A percentile compares a stretch with the other conserved stretches of the same genome.
These are phyloP conservation scores for Rhodotorula babjevae DNA, from an alignment of 768 basidiomycete species.

Conservation along the genomic window DNA sequence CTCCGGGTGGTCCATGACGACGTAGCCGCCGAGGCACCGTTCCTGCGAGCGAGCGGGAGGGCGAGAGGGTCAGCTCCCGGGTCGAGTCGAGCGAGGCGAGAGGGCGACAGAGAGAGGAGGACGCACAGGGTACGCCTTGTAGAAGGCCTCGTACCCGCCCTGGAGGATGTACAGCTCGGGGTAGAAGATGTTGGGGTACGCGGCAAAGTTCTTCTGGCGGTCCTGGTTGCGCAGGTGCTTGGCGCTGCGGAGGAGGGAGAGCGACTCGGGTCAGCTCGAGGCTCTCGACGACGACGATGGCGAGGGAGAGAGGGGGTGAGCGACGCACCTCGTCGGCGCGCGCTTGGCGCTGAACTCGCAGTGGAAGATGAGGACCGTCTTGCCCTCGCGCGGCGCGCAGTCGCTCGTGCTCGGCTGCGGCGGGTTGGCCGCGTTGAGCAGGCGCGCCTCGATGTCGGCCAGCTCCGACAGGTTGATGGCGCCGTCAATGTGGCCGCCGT, in stretches of 20 bases:
- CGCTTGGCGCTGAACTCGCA: slow-evolving; percentile 96
- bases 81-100: neutral
- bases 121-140: slow-evolving; percentile 57
- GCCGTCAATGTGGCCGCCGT: slow-evolving; percentile 84
- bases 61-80: neutral
- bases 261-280: slow-evolving; percentile 23
- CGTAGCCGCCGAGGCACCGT: slow-evolving; percentile 75
- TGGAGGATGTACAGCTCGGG: slow-evolving; percentile 96
- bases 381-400: slow-evolving; percentile 52
- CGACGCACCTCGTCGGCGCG: slow-evolving; percentile 88
- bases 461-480: slow-evolving; percentile 88
- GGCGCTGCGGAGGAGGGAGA: slow-evolving; percentile 56
- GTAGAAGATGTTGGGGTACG: slow-evolving; percentile 89
- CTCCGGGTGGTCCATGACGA: slow-evolving; percentile 89
- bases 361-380: slow-evolving; percentile 89
- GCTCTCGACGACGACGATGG: neutral
- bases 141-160: slow-evolving; percentile 91
- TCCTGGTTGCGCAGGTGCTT: slow-evolving; percentile 89
- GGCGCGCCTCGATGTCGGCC: slow-evolving; percentile 68
- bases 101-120: too few species aligned
- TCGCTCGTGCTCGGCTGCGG: slow-evolving; percentile 54
- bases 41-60: slow-evolving; percentile 32
- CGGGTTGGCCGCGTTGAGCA: slow-evolving; percentile 52
- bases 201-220: slow-evolving; percentile 71
- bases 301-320: neutral